Evolutionary conservation across 2,329 filamentous ascomycete species (phyloP), one percentile per base, ranked within the genome.

Genomic region (Colletotrichum magnum): DNA sequence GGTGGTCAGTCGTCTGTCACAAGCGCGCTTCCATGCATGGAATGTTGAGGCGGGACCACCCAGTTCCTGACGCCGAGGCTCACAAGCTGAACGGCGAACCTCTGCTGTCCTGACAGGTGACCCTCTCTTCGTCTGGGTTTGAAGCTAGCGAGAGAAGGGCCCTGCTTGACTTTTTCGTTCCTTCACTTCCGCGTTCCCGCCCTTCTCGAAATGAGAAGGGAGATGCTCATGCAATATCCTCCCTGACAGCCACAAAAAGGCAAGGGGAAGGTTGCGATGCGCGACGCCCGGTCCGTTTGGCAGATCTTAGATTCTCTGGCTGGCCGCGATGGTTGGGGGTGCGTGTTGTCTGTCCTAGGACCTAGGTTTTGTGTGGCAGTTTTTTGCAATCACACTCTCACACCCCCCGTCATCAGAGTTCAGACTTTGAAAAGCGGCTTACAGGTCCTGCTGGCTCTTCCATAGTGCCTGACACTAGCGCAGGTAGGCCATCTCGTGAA

Each of bases 181-280:
- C 26, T 24, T 24, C 21, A 24, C 36, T 18, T 12, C 10, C 32
- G 10, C 32, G 32, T 10, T 9, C 32, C 32, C 7, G 32, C 32
- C 6, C 32, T 36, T 36, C 32, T 36, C 32, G 32, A 36, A 36
- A 36, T 36, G 32, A 36, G 32, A 36, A 36, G 21, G 39, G 12
- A 48, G 41, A 59, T n/a, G 41, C 48, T 65, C 66, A 59, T 66
- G 54, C 39, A 26, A 45, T 65, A 45, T 60, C 62, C 66, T 51
- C 56, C 62, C 62, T 66, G 66, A 69, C 62, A 69, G 56, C 56
- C 62, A 24, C 2, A 24, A 48, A 16, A n/a, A 50, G 24, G 36
- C 43, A 64, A 57, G 51, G 62, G 43, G 12, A 47, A 52, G 56
- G 50, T 51, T 66, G 62, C 43, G 21, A 56, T 66, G 50, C 48